Evolutionary conservation across 202 grass and related monocot species (phyloP), one percentile per base, ranked within the genome.

Genomic region (Digitaria exilis): DNA sequence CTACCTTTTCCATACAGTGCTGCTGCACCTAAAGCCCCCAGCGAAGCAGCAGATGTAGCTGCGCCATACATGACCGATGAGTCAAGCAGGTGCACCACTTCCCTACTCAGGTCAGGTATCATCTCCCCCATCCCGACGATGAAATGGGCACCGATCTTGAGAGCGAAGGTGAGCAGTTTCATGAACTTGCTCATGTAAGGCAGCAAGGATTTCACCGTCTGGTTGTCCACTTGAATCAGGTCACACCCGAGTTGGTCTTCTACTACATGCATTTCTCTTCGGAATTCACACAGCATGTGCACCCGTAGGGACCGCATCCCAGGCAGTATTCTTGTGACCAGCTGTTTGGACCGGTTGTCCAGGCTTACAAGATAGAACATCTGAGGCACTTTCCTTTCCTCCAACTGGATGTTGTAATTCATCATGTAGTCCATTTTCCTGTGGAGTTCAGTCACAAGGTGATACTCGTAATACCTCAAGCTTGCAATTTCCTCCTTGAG

Each of bases 151-250:
- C 96, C 93, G 35, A 98, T 98, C 75, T 98, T 98, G 50, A 96
- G 81, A 48, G 96, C 93, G 3, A 98, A 96, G 4, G 93, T 96
- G 46, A 98, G 46, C 54, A 98, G 78, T 41, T 98, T 94, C 93
- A 98, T 96, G 84, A 98, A 95, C 45, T 77, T 89, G 46, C 84
- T 86, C 93, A 94, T 85, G 63, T 98, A 98, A 62, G 96, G 93
- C 37, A 96, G 85, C 54, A 98, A 49, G 49, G 85, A 77, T 80
- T 90, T 89, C 83, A 98, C 80, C 2, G 85, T 75, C 54, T 90
- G 80, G 42, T 94, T 98, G 35, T 92, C 93, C 43, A 98, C 87
- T 80, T 98, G 93, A 83, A 96, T 80, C 64, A 96, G 86, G 42
- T 94, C 92, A 3, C 93, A 98, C 10, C 96, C 96, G 2, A 96